Evolutionary conservation across 2,329 filamentous ascomycete species (phyloP), one percentile per base, ranked within the genome.

Genomic region (Botrytis pseudocinerea): DNA sequence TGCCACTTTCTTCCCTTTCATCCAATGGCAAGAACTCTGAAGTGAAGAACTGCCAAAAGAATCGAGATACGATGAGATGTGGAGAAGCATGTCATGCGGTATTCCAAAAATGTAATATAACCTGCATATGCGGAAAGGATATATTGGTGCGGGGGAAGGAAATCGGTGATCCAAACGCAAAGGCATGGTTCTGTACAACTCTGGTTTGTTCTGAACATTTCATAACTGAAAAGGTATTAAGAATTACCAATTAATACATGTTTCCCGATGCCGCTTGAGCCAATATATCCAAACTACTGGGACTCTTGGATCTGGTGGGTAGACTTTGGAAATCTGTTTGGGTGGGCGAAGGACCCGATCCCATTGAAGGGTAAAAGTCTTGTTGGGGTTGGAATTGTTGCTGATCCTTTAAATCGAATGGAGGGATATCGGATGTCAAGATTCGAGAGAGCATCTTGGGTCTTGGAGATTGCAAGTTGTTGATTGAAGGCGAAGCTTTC

Each of bases 261-360:
- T 40, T 25, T 54, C 2, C 51, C 32, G 51, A 68, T 42, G 69
- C 69, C 54, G 69, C 69, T 25, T 71, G 32, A 14, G 60, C 69
- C n/a, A 71, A n/a, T 65, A 71, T 28, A 57, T 65, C 60, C 16
- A 71, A n/a, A 42, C 32, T 40, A n/a, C 32, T 63, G 51, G 42
- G 60, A 46, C 59, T 40, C n/a, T 28, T 46, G 20, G 16, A 1
- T 54, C 60, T 54, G 40, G 48, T 48, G 20, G 48, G 70, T n/a
- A 66, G 48, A 54, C 12, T 38, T 35, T 22, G 51, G 48, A 42
- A 32, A 42, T 42, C 35, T 22, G 46, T 18, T 57, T 28, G 35
- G 8, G 10, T 12, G 22, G 38, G 42, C 46, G 46, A 57, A 57
- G 46, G 12, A 12, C 20, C n/a, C 46, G 44, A n/a, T 28, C 51